A percentile compares a stretch with the other conserved stretches of the same genome.
phyloP scores from a whole-genome alignment of 257 asterid species.

The Euphrasia confusa region DNA sequence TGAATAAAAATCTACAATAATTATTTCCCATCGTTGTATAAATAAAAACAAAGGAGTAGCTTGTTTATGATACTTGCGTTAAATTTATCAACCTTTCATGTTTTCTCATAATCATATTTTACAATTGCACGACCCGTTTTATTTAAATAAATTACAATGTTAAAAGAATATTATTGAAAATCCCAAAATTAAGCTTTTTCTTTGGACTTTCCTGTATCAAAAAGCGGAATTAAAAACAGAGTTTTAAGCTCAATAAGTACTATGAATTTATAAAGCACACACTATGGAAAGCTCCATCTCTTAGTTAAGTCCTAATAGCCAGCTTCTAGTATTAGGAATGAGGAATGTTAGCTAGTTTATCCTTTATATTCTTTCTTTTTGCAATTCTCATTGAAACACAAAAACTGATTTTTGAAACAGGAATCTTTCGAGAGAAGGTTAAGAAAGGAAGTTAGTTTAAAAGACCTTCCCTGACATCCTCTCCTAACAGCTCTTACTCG shows the following conservation, averaged over 20 bases:
- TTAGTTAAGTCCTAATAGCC: neutral
- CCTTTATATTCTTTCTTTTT: neutral
- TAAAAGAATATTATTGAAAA: no score
- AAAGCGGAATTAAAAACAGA: neutral
- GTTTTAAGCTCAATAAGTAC: neutral
- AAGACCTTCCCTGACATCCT: conserved; percentile 10
- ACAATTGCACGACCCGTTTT: no score
- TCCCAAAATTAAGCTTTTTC: no score
- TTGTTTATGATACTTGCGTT: no score
- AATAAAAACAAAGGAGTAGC: no score
- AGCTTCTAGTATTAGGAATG: neutral
- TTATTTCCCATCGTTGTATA: neutral
- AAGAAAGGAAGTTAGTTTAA: conserved; percentile 5
- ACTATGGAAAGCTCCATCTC: neutral
- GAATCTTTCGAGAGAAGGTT: no score
- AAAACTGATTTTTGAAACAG: no score
- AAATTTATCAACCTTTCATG: no score
- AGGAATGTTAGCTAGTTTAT: neutral
- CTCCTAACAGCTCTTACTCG: neutral
- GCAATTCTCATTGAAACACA: neutral
- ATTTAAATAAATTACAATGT: no score
- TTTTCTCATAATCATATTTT: no score
- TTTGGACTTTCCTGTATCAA: no score
- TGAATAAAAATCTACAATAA: conserved; percentile 2
- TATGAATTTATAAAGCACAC: conserved; percentile 8